phyloP scores from a whole-genome alignment of 116 monocot species.

The Phalaenopsis hybrid region DNA sequence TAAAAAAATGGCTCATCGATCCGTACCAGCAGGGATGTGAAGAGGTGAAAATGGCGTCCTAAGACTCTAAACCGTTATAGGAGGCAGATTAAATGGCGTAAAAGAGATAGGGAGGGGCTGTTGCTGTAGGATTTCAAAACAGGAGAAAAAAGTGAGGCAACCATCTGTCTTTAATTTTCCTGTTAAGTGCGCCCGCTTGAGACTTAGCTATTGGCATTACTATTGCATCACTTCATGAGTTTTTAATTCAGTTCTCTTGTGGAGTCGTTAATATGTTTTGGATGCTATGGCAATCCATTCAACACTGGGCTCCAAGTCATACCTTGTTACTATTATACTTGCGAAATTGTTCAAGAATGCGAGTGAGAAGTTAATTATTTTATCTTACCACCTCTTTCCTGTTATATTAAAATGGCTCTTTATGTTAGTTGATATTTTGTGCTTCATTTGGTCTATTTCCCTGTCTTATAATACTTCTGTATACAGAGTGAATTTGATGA shows the following conservation, averaged over 20 bases:
- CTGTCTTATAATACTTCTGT: constrained; percentile 1
- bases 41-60: no score
- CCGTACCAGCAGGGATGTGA: no score
- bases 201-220: neutral
- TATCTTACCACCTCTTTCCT: neutral
- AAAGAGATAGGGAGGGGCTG: no score
- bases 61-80: no score
- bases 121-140: no score
- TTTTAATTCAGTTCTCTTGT: neutral
- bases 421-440: neutral
- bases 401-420: neutral
- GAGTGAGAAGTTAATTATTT: neutral
- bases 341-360: no score
- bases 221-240: neutral
- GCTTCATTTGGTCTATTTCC: neutral
- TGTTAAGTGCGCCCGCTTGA: neutral
- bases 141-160: no score
- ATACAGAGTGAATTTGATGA: constrained; percentile 50
- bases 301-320: neutral
- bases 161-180: no score
- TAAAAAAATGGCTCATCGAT: no score
- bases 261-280: neutral
- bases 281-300: neutral
- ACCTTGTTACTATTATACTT: neutral
- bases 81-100: no score